Base-by-base conservation (phyloP, 176 grass and related monocot genomes). In the Echinochloa phyllopogon region DNA sequence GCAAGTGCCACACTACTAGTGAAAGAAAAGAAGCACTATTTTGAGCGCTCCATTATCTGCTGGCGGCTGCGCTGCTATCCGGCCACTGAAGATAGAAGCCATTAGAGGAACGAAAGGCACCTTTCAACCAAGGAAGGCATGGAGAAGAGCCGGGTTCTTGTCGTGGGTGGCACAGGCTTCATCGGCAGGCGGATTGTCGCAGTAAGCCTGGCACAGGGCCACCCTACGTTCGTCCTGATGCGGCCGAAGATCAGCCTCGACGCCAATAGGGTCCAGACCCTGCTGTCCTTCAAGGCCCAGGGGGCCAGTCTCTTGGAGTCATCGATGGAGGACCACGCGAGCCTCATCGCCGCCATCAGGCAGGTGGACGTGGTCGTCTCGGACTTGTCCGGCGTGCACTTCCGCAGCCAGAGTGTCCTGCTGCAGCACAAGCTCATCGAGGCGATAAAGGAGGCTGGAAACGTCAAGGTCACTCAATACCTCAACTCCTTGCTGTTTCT, bases 331-430 rank as follows among this genome's bases (percentile, higher is more conserved):
- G 86, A 96, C 50, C 86, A 73, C 45, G 58, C 14, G 6, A 42
- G 45, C n/a, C 65, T 96, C 50, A 78, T 91, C 7, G 83, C 88
- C 18, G 94, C 91, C 9, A 58, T 96, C 11, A 45, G 18, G 84
- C 65, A 91, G 84, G 91, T 67, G 2, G 94, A 96, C 75, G 94
- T 91, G 14, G 94, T 96, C 15, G 51, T 96, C 12, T 91, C 88
- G 6, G 81, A 89, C 69, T 56, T 91, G 69, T 65, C 78, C 10
- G 86, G 83, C 1, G 48, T 21, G 16, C 27, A 44, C 76, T 18
- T 82, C 39, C 74, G 59, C 8, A 71, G 73, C 76, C 45, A n/a
- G n/a, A n/a, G n/a, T n/a, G n/a, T 88, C 8, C 16, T 3, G 1
- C 15, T 77, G 44, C 94, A 96, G 71, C 89, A 88, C 72, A 91